Percentiles rank a stretch among this genome's conserved stretches.
Conservation (phyloP, 2,329 filamentous ascomycete genomes). For the Pyricularia grisea region DNA sequence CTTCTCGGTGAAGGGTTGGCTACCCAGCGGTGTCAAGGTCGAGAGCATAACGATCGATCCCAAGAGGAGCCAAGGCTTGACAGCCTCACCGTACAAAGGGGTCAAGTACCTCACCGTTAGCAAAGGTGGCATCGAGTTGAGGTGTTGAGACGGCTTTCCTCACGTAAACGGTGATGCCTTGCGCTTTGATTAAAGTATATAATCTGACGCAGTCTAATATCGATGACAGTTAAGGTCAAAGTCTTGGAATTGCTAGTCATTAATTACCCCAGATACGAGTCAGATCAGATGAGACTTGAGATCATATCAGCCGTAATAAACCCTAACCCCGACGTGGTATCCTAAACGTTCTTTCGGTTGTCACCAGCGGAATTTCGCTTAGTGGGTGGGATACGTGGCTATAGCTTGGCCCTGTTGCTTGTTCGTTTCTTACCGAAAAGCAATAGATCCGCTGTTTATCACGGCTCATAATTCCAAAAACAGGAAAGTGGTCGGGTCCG, state of each 20-base stretch:
- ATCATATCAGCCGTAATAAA: neutral
- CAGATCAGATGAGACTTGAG: neutral
- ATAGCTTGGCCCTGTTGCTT: neutral
- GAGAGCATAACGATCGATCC: conserved; percentile 60
- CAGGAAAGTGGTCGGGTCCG: neutral
- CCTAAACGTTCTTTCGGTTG: neutral
- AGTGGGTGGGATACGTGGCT: neutral
- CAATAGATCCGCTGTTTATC: neutral
- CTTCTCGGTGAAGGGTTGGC: conserved; percentile 60
- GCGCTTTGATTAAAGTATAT: neutral
- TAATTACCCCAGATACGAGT: neutral
- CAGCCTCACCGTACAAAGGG: conserved; percentile 89
- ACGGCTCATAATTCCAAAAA: neutral
- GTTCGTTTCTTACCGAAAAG: neutral
- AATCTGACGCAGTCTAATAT: neutral
- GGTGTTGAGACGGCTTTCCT: conserved; percentile 32
- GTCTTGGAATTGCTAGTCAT: neutral
- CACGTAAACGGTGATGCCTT: neutral
- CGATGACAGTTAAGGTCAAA: neutral
- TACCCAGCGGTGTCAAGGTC: conserved; percentile 58
- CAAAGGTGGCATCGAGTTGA: conserved; percentile 53
- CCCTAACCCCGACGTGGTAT: neutral
- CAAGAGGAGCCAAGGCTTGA: conserved; percentile 77
- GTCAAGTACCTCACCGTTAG: conserved; percentile 89
- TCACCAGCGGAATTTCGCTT: neutral